phyloP scores from a whole-genome alignment of 805 yeast species.

The Wickerhamiella shivajii region DNA sequence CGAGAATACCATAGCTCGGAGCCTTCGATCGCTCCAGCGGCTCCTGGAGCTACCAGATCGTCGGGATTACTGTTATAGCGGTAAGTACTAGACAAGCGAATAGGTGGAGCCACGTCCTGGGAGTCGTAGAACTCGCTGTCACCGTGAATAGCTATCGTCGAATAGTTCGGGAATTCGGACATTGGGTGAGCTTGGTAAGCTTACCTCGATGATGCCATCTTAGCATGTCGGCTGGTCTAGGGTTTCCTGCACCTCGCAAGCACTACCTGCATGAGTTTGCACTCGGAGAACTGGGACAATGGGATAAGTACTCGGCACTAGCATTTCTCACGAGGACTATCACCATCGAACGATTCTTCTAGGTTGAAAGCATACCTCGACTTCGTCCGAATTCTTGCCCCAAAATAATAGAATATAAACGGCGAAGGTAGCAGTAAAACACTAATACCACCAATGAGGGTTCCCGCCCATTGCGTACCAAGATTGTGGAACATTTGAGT shows the following conservation, averaged over 20 bases:
- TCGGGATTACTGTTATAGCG: slow-evolving; percentile 48
- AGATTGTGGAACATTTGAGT: slow-evolving; percentile 49
- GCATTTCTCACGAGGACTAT: neutral
- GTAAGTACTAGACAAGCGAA: slow-evolving; percentile 69
- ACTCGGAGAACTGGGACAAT: no score
- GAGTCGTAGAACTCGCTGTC: slow-evolving; percentile 36
- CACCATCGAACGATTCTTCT: no score
- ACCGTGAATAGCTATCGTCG: slow-evolving; percentile 40
- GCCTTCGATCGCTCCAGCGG: slow-evolving; percentile 24
- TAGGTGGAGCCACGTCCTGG: slow-evolving; percentile 47
- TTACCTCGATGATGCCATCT: no score
- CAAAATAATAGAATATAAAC: slow-evolving; percentile 43
- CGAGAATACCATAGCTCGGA: slow-evolving; percentile 42
- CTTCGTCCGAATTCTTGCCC: slow-evolving; percentile 37
- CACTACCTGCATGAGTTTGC: no score
- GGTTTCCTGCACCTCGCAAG: no score
- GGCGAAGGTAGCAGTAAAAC: slow-evolving; percentile 51
- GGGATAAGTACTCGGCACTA: no score
- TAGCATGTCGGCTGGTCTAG: no score
- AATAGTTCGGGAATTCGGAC: neutral
- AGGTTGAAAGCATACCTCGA: slow-evolving; percentile 37
- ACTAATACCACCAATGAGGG: slow-evolving; percentile 48
- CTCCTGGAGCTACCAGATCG: slow-evolving; percentile 31
- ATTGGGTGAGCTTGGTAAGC: neutral
- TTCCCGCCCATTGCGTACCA: slow-evolving; percentile 70